Evolutionary conservation across 2,329 filamentous ascomycete genomes (phyloP), one percentile per base, ranked within the genome.

Genomic region (Hypoxylon sp.): DNA sequence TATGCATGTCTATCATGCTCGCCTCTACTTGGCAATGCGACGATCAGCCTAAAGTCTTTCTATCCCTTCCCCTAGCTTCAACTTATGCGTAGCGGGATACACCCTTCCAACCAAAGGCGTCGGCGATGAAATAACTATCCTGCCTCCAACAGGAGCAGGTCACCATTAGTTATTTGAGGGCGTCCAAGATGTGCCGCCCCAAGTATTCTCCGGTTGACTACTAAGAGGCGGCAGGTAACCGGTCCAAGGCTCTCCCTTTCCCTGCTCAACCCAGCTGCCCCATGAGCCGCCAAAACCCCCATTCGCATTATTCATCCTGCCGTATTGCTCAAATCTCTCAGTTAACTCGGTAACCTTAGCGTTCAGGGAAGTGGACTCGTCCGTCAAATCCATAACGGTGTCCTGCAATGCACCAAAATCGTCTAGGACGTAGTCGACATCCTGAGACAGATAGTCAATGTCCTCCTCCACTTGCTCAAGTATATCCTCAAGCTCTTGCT

Each of bases 1-100:
- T 31, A 54, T 24, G 13, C 31, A 37, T 17, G 50, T 39, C 11
- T 50, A 44, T 55, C 42, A 19, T 48, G 51, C 31, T 62, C 24
- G 29, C 50, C 50, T 62, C 19, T 50, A 39, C 42, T 42, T 47
- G 31, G 5, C 42, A 42, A 29, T 24, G 35, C 46, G 22, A 42
- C 42, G 24, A 11, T 14, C 11, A 50, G 19, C 31, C 46, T 44
- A 5, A 39, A 31, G 24, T 35, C 22, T n/a, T 13, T 10, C 19
- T 4, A 10, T 14, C 46, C 44, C 22, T 4, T 39, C n/a, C 11
- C 11, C 17, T 35, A 2, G 10, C 46, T 51, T 39, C 56, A 31
- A 22, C 33, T 5, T 42, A 31, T 51, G 56, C 22, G 29, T 44
- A 44, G 47, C 8, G 24, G 17, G 19, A 50, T 3, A 39, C 22